Conservation (phyloP, 352 stramenopile species). For the Phytophthora kernoviae region DNA sequence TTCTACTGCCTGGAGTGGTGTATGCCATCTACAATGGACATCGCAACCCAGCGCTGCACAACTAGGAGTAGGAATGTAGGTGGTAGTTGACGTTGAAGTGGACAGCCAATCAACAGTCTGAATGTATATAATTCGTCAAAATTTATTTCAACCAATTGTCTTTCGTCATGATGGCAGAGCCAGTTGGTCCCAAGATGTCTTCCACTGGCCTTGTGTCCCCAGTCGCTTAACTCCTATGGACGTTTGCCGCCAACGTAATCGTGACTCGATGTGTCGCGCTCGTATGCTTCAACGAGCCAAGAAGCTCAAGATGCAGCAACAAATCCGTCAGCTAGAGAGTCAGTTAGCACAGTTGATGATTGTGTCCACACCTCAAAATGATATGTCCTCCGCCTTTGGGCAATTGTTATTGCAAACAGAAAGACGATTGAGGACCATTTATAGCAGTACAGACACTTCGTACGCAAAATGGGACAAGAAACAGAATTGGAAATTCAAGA, state of each 20-base stretch:
- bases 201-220: too few species aligned
- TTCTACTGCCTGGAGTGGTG: slow-evolving; percentile 45
- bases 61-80: too few species aligned
- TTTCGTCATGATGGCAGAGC: too few species aligned
- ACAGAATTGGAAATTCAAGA: slow-evolving; percentile 26
- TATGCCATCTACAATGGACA: slow-evolving; percentile 33
- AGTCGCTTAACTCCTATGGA: slow-evolving; percentile 36
- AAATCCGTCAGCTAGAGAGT: slow-evolving; percentile 37
- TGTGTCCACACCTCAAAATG: neutral
- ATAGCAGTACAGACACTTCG: slow-evolving; percentile 30
- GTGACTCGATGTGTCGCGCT: slow-evolving; percentile 51
- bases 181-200: too few species aligned
- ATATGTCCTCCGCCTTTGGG: slow-evolving; percentile 21
- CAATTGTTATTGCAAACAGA: slow-evolving; percentile 29
- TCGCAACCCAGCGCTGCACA: too few species aligned
- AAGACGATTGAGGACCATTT: slow-evolving; percentile 14
- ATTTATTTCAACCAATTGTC: too few species aligned
- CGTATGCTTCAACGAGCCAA: slow-evolving; percentile 31
- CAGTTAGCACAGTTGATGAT: slow-evolving; percentile 26
- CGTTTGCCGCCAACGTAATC: slow-evolving; percentile 41
- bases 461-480: slow-evolving; percentile 14
- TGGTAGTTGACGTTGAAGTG: too few species aligned
- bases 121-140: too few species aligned
- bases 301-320: slow-evolving; percentile 28
- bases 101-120: too few species aligned